These are phyloP conservation scores for Blumeria hordei DNA, from an alignment of 2,329 filamentous ascomycete species.

Conservation along the genomic window DNA sequence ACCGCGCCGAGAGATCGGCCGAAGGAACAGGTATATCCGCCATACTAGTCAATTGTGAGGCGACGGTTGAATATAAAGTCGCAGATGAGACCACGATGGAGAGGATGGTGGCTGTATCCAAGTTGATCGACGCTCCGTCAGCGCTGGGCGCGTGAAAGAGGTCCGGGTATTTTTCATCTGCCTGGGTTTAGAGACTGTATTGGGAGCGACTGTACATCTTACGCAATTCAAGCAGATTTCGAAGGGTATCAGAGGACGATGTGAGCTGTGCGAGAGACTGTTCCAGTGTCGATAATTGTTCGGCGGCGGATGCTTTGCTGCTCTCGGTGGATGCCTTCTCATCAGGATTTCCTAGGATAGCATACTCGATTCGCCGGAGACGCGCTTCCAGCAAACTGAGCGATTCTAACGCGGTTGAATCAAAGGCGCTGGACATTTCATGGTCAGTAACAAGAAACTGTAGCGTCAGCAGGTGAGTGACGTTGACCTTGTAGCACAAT, in stretches of 20 bases:
- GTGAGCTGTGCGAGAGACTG: conserved; percentile 10
- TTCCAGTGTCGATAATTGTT: conserved; percentile 7
- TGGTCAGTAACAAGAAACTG: not conserved
- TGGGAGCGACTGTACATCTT: conserved; percentile 1
- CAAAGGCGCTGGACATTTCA: conserved; percentile 13
- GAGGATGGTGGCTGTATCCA: conserved; percentile 10
- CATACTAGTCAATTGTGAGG: conserved; percentile 15
- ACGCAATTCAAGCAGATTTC: conserved; percentile 15
- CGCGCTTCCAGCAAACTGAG: conserved; percentile 14
- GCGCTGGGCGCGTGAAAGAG: conserved; percentile 13
- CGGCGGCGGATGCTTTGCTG: conserved; percentile 2
- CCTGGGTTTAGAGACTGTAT: conserved; percentile 9
- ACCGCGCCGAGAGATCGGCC: conserved; percentile 12
- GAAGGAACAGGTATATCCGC: conserved; percentile 13
- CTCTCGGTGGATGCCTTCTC: conserved; percentile 3
- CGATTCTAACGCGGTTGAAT: conserved; percentile 13
- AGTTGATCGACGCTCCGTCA: conserved; percentile 9
- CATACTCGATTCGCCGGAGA: conserved; percentile 13
- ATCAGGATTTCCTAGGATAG: conserved; percentile 8
- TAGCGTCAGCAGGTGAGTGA: not conserved
- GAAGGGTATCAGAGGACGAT: conserved; percentile 13
- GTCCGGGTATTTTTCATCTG: conserved; percentile 10
- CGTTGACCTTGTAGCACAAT: not conserved
- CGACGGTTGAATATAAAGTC: conserved; percentile 13
- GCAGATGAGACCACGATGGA: conserved; percentile 15